These are phyloP conservation scores for Piloderma croceum DNA, from an alignment of 768 basidiomycete species.

Conservation along the genomic window DNA sequence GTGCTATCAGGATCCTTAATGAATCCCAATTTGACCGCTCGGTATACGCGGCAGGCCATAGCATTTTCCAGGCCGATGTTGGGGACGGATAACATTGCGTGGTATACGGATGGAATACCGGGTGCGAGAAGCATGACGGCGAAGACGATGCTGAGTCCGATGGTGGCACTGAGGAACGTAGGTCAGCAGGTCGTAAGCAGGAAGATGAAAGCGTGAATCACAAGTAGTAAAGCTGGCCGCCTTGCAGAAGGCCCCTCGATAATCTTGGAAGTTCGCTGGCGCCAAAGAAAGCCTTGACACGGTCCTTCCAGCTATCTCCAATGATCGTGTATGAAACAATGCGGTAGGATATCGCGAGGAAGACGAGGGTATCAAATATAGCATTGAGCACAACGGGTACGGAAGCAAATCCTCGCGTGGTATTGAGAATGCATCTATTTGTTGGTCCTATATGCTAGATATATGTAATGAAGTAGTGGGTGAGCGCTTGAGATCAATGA, in stretches of 20 bases:
- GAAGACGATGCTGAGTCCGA: no score
- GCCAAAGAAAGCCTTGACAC: conserved; percentile 16
- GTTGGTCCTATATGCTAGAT: conserved; percentile 26
- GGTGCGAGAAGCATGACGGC: conserved; percentile 18
- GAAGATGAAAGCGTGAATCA: conserved; percentile 11
- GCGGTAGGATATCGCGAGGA: conserved; percentile 30
- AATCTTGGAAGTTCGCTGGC: conserved; percentile 22
- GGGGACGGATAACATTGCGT: conserved; percentile 24
- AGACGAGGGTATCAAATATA: conserved; percentile 33
- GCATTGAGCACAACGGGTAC: no score
- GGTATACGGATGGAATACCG: conserved; percentile 19
- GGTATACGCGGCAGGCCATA: conserved; percentile 31
- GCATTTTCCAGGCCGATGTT: conserved; percentile 24
- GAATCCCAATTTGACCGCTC: conserved; percentile 23
- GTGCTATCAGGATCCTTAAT: no score
- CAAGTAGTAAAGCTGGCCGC: conserved; percentile 33
- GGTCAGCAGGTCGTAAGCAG: background rate
- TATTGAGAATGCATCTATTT: conserved; percentile 24
- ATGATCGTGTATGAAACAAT: conserved; percentile 8
- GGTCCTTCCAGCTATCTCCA: conserved; percentile 2
- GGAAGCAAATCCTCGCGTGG: conserved; percentile 19
- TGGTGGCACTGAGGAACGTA: conserved; percentile 19
- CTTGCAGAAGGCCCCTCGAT: conserved; percentile 22
- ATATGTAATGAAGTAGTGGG: conserved; percentile 22
- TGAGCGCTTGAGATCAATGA: no score